Base-by-base conservation (phyloP, 179 eudicot species). In the Drosera spatulata region DNA sequence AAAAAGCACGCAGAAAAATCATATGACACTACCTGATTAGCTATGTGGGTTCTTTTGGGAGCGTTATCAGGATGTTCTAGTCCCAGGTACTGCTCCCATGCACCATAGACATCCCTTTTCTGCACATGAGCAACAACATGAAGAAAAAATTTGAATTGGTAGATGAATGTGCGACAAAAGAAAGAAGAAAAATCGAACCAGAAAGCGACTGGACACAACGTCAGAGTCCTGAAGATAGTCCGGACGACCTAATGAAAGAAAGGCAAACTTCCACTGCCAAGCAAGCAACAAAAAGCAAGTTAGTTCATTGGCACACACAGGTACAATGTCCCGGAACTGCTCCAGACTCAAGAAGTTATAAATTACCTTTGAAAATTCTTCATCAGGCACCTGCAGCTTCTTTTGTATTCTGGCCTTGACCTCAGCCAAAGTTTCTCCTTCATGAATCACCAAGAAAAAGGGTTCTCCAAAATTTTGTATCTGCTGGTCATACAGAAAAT, bases 21-120 rank as follows among this genome's bases (percentile, higher is more conserved):
- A 33, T 4, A 10, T 44, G 46, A 3, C 5, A 39, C 46, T 56
- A 55, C 87, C 82, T 80, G 88, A 64, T 73, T 77, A 8, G 71
- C 73, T 41, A 70, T 53, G 53, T 70, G 69, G 15, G 77, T 61
- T 66, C 82, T 70, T 66, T 71, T 82, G 10, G 84, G 85, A 73
- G 82, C 61, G 69, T 51, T 77, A 60, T 77, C 85, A 15, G 82
- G 49, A 60, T 82, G 88, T 66, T 82, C 88, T 65, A 82, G 69
- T 50, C 85, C 88, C 58, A 82, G 87, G 71, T 77, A 82, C 59
- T 75, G 80, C 67, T 82, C 88, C 88, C 85, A 82, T 61, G 80
- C 82, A 67, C 82, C 82, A 64, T 80, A 79, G 52, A 77, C 72
- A 59, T 82, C 88, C 61, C 85, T 73, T 69, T 70, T 77, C 88